Percentiles rank a stretch among this genome's conserved stretches.
Evolutionary conservation across 116 monocot species (phyloP).

Genomic region (Cymodocea nodosa): DNA sequence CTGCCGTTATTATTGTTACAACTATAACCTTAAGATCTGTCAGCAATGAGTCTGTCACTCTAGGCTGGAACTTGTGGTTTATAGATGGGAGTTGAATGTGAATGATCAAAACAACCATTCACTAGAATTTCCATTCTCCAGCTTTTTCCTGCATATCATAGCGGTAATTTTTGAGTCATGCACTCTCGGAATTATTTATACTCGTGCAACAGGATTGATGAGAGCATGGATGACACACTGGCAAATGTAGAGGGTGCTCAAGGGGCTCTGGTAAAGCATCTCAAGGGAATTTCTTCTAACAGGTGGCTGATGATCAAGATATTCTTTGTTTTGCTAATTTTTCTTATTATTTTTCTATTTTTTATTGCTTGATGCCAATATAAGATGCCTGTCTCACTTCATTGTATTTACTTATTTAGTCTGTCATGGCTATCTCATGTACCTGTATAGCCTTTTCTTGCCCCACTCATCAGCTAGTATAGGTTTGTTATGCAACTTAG

Average conservation of each 20-base stretch:
- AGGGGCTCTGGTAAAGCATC: slow-evolving; percentile 60
- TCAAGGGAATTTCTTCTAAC: slow-evolving; percentile 77
- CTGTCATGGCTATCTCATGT: too few relatives aligned
- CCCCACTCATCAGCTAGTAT: too few relatives aligned
- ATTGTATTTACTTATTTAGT: too few relatives aligned
- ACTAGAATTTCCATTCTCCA: background rate
- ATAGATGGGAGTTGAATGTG: too few relatives aligned
- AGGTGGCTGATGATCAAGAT: slow-evolving; percentile 93
- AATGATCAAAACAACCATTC: background rate
- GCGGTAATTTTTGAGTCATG: background rate
- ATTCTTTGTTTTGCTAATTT: slow-evolving; percentile 74
- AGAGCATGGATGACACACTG: slow-evolving; percentile 77
- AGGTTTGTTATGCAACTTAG: too few relatives aligned
- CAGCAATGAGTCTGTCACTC: too few relatives aligned
- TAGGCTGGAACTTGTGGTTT: too few relatives aligned
- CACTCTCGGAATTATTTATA: background rate
- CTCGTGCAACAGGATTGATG: slow-evolving; percentile 48
- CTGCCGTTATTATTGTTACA: too few relatives aligned
- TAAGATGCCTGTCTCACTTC: too few relatives aligned
- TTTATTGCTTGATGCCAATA: slow-evolving; percentile 44
- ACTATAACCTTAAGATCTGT: too few relatives aligned
- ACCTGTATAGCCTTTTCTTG: too few relatives aligned
- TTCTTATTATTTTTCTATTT: slow-evolving; percentile 85
- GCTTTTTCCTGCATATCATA: background rate
- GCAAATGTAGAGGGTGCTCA: slow-evolving; percentile 85